Evolutionary conservation across 305 asterid species (phyloP).

Genomic region (Solanum hybrid): DNA sequence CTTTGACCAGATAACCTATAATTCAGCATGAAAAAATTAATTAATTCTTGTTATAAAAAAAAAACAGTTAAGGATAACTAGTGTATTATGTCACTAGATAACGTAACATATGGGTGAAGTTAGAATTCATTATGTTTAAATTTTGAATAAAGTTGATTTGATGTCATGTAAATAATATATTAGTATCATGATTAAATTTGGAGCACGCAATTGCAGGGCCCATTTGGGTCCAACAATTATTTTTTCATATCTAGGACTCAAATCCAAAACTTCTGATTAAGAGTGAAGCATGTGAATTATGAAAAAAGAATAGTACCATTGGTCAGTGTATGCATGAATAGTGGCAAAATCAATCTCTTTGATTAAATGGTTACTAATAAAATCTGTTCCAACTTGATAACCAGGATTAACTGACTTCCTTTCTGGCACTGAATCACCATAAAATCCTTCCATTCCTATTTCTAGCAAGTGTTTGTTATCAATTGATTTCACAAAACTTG

Average conservation of each 20-base stretch:
- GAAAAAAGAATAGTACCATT: slow-evolving; percentile 19
- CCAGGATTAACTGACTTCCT: slow-evolving; percentile 42
- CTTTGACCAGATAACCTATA: slow-evolving; percentile 29
- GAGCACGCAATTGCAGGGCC: too few species aligned
- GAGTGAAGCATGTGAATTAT: too few species aligned
- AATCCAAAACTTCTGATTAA: neutral
- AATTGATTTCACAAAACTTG: slow-evolving; percentile 33
- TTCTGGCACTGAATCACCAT: slow-evolving; percentile 36
- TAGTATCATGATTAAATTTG: too few species aligned
- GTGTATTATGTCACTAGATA: neutral
- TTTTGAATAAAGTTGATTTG: neutral
- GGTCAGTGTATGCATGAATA: slow-evolving; percentile 47
- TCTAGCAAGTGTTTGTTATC: slow-evolving; percentile 34
- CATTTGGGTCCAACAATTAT: too few species aligned
- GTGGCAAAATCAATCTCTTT: slow-evolving; percentile 45
- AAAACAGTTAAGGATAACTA: neutral
- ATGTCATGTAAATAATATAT: neutral
- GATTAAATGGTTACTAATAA: slow-evolving; percentile 31
- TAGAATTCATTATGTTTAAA: neutral
- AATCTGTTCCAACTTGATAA: slow-evolving; percentile 46
- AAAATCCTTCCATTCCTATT: slow-evolving; percentile 54
- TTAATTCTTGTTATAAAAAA: neutral
- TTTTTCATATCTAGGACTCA: too few species aligned
- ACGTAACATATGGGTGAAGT: neutral
- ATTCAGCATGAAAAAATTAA: neutral